phyloP scores from a whole-genome alignment of 108 stramenopile species.

The Cyclotella kingstonii region DNA sequence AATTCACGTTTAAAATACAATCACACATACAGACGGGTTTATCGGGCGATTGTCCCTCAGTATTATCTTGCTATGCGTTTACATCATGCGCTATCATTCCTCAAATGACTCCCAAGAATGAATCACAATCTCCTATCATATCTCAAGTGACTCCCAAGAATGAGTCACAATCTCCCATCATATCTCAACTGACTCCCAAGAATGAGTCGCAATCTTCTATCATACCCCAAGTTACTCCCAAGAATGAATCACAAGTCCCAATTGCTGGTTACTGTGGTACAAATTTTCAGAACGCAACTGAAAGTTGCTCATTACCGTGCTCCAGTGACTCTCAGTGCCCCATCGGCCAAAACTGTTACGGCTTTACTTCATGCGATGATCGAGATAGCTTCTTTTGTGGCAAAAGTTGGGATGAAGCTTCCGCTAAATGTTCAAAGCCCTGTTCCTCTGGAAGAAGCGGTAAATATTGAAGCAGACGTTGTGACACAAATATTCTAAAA shows the following conservation, averaged over 20 bases:
- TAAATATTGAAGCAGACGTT: too few species aligned
- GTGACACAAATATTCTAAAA: too few species aligned
- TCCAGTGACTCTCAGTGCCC: slow-evolving; percentile 70
- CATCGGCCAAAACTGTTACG: slow-evolving; percentile 73
- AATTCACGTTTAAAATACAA: too few species aligned
- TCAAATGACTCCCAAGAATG: background rate
- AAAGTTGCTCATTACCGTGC: slow-evolving; percentile 63
- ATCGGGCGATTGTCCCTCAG: background rate
- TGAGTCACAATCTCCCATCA: slow-evolving; percentile 2
- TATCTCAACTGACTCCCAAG: background rate
- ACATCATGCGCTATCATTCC: slow-evolving; percentile 1
- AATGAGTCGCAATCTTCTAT: background rate
- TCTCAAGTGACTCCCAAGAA: background rate
- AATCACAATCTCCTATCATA: background rate
- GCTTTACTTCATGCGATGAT: slow-evolving; percentile 75
- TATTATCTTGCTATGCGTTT: slow-evolving; percentile 5
- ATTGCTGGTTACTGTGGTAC: slow-evolving; percentile 60
- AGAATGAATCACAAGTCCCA: slow-evolving; percentile 4
- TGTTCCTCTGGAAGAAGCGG: slow-evolving; percentile 37
- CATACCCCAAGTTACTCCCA: background rate
- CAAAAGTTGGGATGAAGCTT: slow-evolving; percentile 42
- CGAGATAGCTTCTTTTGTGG: slow-evolving; percentile 43
- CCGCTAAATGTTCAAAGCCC: slow-evolving; percentile 29
- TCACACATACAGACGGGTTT: too few species aligned
- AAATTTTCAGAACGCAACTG: slow-evolving; percentile 77